Conservation (phyloP, 2,329 filamentous ascomycete genomes). For the Ophiostoma sp. region DNA sequence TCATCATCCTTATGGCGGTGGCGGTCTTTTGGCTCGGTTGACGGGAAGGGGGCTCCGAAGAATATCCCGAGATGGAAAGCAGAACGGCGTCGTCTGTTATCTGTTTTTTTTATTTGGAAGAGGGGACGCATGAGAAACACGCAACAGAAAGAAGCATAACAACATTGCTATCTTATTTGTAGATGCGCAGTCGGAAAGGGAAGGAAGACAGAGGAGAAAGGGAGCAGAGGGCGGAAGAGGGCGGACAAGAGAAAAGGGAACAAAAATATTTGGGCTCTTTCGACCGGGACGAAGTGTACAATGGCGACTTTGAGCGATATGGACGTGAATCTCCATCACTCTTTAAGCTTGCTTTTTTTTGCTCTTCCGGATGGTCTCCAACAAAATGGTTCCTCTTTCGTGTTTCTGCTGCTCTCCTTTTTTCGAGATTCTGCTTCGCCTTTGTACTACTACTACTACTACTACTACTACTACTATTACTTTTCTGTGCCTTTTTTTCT, state of each 20-base stretch:
- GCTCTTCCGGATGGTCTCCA: not conserved
- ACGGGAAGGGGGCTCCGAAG: constrained; percentile 3
- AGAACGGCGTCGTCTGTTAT: not conserved
- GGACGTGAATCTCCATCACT: not conserved
- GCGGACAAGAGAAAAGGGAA: not conserved
- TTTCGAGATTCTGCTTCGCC: constrained; percentile 14
- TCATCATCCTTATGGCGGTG: constrained; percentile 11
- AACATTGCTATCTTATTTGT: constrained; percentile 10
- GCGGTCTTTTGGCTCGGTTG: not conserved
- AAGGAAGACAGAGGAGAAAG: constrained; percentile 4
- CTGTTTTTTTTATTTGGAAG: not conserved
- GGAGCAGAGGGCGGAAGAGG: constrained; percentile 15
- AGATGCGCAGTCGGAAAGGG: constrained; percentile 15
- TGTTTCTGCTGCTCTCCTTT: constrained; percentile 13
- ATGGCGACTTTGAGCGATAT: not conserved
- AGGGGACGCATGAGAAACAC: not conserved
- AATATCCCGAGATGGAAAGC: not conserved
- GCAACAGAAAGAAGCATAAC: constrained; percentile 3
- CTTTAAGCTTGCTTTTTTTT: not conserved
- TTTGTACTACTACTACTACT: constrained; percentile 21
- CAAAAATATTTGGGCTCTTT: not conserved
- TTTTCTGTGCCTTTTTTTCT: not conserved
- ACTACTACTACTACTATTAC: not conserved
- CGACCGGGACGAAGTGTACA: not conserved
- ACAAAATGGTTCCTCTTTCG: not conserved